Conservation (phyloP, 129 eudicot species). For the Cynara cardunculus region DNA sequence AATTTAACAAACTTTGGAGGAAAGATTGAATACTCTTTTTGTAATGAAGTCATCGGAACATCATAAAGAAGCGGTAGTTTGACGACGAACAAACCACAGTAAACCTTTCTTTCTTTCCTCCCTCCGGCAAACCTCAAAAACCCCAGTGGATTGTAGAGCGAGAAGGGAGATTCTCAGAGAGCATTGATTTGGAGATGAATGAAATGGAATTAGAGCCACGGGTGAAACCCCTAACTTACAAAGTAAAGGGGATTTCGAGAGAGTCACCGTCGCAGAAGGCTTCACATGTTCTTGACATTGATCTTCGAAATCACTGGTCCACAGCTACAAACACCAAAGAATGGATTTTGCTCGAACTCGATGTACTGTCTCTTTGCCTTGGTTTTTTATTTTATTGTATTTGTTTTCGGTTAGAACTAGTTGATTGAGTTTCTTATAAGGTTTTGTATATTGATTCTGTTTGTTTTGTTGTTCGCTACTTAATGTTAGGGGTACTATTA, state of each 20-base stretch:
- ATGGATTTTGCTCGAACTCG: slow-evolving; percentile 89
- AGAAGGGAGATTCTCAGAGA: slow-evolving; percentile 8
- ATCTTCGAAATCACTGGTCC: slow-evolving; percentile 96
- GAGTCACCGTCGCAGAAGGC: slow-evolving; percentile 87
- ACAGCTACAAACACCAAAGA: slow-evolving; percentile 96
- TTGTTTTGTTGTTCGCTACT: slow-evolving; percentile 1
- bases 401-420: background rate
- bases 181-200: slow-evolving; percentile 28
- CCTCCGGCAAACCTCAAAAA: background rate
- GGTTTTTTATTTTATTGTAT: background rate
- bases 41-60: too few relatives aligned
- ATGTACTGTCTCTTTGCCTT: slow-evolving; percentile 30
- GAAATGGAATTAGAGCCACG: slow-evolving; percentile 78
- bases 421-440: background rate
- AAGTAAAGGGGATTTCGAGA: slow-evolving; percentile 78
- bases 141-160: background rate
- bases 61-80: too few relatives aligned
- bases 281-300: slow-evolving; percentile 65
- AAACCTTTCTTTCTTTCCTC: background rate
- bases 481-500: background rate
- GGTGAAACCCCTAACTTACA: slow-evolving; percentile 71
- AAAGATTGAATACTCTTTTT: too few relatives aligned
- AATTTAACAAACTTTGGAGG: too few relatives aligned
- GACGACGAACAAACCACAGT: too few relatives aligned
- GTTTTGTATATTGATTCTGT: background rate